Base-by-base conservation (phyloP, 306 rosid species). In the Aeschynomene evenia region DNA sequence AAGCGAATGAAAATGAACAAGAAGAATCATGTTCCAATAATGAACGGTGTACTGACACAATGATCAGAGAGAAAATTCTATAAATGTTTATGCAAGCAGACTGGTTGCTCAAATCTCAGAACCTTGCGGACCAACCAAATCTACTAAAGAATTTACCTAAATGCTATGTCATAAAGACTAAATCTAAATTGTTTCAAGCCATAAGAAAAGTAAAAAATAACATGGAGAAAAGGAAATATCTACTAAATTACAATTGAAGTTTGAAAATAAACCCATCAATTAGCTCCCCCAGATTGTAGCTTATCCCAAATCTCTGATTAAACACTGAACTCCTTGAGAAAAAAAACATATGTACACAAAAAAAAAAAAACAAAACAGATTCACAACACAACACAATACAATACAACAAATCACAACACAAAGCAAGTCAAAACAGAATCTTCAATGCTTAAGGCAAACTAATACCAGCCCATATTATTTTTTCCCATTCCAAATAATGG, bases 391-490 rank as follows among this genome's bases (percentile, higher is more conserved):
- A 51, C 1, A 29, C n/a, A 57, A 40, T 40, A 10, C 48, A 40
- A 13, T 6, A 16, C 54, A 48, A 16, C 12, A 10, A 9, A 33
- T 28, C 45, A 39, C 45, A 39, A 39, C 15, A 10, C 16, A 40
- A 63, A 11, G 13, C 37, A 63, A 46, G 6, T 22, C 54, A 63
- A 58, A 72, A 79, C 63, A 56, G 42, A 68, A 62, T 53, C 31
- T 79, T 63, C 70, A 71, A 77, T 37, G 77, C 49, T 33, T 13
- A 59, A 56, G 34, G 60, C 40, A 69, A 63, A 80, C 58, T 13
- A 74, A 54, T 19, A 68, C 55, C 60, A 49, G 48, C 80, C 77
- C 70, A 69, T 39, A 48, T 26, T 69, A 56, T 28, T 0, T n/a
- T 53, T 67, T 53, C 12, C 7, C 48, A 28, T 42, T 67, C 3